A percentile compares a stretch with the other conserved stretches of the same genome.
phyloP scores from a whole-genome alignment of 1,284 basidiomycete genomes.

The Coniophora puteana region DNA sequence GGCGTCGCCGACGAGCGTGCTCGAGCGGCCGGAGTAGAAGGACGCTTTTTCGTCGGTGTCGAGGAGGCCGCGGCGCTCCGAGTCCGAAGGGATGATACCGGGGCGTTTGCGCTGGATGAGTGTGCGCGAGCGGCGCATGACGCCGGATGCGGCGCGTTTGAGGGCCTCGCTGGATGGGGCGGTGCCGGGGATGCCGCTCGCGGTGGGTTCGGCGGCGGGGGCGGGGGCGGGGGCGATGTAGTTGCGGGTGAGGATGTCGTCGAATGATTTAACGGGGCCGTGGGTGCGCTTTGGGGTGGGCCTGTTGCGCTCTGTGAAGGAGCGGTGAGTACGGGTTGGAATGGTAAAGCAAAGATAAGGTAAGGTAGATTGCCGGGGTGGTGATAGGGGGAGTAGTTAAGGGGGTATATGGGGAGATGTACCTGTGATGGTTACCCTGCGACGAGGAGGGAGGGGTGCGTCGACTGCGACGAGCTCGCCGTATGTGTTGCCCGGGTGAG shows the following conservation, averaged over 20 bases:
- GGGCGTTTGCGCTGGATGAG: no score
- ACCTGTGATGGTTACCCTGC: constrained; percentile 26
- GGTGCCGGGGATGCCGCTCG: no score
- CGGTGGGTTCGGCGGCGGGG: neutral
- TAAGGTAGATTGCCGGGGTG: neutral
- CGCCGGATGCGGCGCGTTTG: no score
- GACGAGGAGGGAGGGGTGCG: constrained; percentile 16
- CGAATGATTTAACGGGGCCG: constrained; percentile 33
- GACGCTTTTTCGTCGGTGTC: no score
- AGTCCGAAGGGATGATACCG: no score
- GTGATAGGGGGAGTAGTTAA: neutral
- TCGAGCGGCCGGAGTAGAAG: no score
- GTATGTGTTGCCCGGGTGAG: constrained; percentile 40
- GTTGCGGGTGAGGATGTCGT: constrained; percentile 41
- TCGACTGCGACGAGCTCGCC: constrained; percentile 38
- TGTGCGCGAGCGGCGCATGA: no score
- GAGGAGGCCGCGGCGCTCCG: no score
- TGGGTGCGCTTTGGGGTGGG: constrained; percentile 15
- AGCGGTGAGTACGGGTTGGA: constrained; percentile 21
- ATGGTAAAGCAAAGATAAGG: no score
- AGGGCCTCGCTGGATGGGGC: no score
- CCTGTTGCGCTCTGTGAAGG: constrained; percentile 16
- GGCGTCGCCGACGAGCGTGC: constrained; percentile 4
- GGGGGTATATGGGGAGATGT: constrained; percentile 5
- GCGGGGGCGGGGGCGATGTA: constrained; percentile 34